Evolutionary conservation across 2,329 filamentous ascomycete genomes (phyloP).

Genomic region (Dothideomycetes sp.): DNA sequence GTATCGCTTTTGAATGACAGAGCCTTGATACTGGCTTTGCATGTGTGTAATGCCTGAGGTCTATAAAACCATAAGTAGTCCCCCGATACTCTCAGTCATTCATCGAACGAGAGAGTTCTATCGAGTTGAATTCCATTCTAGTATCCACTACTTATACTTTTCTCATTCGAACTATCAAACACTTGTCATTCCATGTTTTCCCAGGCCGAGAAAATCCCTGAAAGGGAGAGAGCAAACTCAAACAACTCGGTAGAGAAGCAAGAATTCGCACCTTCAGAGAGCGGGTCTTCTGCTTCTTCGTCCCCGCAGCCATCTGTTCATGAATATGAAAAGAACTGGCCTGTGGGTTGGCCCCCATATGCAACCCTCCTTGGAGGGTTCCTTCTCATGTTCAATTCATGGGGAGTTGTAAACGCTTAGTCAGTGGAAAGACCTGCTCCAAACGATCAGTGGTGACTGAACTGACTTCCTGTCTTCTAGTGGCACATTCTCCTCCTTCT

Average conservation of each 20-base stretch:
- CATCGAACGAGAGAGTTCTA: too few species aligned
- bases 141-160: too few species aligned
- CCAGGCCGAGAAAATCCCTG: too few species aligned
- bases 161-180: too few species aligned
- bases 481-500: conserved; percentile 42
- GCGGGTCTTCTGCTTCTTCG: not conserved
- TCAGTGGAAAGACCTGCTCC: not conserved
- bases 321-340: conserved; percentile 33
- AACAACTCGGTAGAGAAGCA: conserved; percentile 1
- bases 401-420: conserved; percentile 42
- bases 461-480: too few species aligned
- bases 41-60: not conserved
- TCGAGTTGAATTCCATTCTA: too few species aligned
- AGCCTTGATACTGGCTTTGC: not conserved
- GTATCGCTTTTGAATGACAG: conserved; percentile 5
- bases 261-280: not conserved
- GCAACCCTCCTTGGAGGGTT: conserved; percentile 38
- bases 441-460: too few species aligned
- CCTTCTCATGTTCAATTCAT: conserved; percentile 43
- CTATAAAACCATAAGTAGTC: too few species aligned
- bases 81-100: too few species aligned
- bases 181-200: too few species aligned
- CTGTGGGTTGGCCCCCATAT: conserved; percentile 36
- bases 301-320: not conserved
- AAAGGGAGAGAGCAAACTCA: not conserved